A percentile compares a stretch with the other conserved stretches of the same genome.
These are phyloP conservation scores for Ilex paraguariensis DNA, from an alignment of 305 asterid genomes.

Conservation along the genomic window DNA sequence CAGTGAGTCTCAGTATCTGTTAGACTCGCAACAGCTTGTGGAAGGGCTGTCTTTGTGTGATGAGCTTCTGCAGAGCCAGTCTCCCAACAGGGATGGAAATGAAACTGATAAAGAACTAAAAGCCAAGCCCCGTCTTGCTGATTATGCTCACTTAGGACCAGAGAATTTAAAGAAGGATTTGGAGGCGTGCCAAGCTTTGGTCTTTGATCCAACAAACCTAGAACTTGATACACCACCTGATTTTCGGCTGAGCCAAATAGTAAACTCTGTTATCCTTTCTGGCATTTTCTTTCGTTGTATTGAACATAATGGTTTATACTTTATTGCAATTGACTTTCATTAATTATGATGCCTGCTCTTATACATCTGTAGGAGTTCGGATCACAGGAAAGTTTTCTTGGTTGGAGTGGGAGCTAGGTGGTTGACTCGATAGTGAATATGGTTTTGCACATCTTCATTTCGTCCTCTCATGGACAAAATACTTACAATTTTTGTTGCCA, in stretches of 20 bases:
- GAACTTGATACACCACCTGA: too few species aligned
- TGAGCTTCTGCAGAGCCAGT: constrained; percentile 82
- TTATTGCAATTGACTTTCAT: too few species aligned
- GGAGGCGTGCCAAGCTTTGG: constrained; percentile 58
- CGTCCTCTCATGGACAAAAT: too few species aligned
- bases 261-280: constrained; percentile 18
- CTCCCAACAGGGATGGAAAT: constrained; percentile 57
- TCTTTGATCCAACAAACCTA: not conserved
- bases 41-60: constrained; percentile 80
- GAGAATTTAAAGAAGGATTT: constrained; percentile 79
- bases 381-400: too few species aligned
- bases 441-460: too few species aligned
- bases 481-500: too few species aligned
- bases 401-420: too few species aligned
- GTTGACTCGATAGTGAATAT: too few species aligned
- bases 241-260: constrained; percentile 55
- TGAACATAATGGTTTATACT: not conserved
- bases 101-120: constrained; percentile 26
- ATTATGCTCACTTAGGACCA: constrained; percentile 37
- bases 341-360: too few species aligned
- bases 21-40: constrained; percentile 87
- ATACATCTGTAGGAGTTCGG: too few species aligned
- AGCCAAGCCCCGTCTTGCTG: constrained; percentile 31
- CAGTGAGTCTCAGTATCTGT: constrained; percentile 55
- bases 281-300: not conserved